Percentiles rank a stretch among this genome's conserved stretches.
These are phyloP conservation scores for Dendryphion nanum DNA, from an alignment of 2,329 filamentous ascomycete species.

Conservation along the genomic window DNA sequence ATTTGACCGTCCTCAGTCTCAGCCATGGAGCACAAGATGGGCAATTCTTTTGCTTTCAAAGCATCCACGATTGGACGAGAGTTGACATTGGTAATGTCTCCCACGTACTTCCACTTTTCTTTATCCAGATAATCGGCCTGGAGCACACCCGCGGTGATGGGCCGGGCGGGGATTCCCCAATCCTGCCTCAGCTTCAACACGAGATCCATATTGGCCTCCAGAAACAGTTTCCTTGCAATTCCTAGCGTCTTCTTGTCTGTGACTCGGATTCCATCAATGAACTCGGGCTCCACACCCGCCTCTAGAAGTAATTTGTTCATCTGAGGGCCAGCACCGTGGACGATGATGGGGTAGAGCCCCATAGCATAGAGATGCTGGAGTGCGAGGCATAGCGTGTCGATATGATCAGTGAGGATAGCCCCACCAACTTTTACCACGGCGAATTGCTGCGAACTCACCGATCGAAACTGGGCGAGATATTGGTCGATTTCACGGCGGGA, in stretches of 20 bases:
- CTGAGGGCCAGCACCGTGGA: constrained; percentile 93
- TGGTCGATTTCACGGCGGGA: constrained; percentile 96
- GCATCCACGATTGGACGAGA: constrained; percentile 86
- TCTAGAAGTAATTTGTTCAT: constrained; percentile 87
- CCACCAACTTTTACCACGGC: constrained; percentile 98
- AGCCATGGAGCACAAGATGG: constrained; percentile 93
- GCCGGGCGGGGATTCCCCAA: constrained; percentile 83
- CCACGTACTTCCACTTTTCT: constrained; percentile 93
- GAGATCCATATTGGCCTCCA: constrained; percentile 92
- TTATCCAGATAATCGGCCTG: constrained; percentile 93
- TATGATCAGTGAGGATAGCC: constrained; percentile 90
- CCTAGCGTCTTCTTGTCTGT: constrained; percentile 94
- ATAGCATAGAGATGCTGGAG: constrained; percentile 93
- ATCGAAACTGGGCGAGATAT: constrained; percentile 96
- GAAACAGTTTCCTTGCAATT: constrained; percentile 86
- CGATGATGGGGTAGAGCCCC: constrained; percentile 89
- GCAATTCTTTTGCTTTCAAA: constrained; percentile 82
- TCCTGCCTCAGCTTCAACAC: constrained; percentile 80
- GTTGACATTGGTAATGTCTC: constrained; percentile 92
- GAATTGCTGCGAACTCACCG: constrained; percentile 94
- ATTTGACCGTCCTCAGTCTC: constrained; percentile 89
- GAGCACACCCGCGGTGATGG: constrained; percentile 87
- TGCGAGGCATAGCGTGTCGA: constrained; percentile 86
- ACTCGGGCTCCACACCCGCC: constrained; percentile 90
- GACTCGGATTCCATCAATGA: constrained; percentile 92